phyloP scores from a whole-genome alignment of 768 basidiomycete species.

The Tubosaeta brunneosetosa region DNA sequence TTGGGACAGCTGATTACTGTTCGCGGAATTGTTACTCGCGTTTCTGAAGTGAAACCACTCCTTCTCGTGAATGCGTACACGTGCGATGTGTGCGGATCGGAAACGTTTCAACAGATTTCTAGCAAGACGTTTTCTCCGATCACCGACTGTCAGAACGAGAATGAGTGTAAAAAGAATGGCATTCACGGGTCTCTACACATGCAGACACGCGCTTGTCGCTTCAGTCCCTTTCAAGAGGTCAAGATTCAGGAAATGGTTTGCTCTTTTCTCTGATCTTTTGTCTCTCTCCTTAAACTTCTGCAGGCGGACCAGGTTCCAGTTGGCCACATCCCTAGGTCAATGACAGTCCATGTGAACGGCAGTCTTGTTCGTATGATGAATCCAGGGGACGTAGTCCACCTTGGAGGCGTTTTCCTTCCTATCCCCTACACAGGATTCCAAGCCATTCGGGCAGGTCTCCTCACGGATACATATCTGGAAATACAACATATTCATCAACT shows the following conservation, averaged over 20 bases:
- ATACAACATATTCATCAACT: slow-evolving; percentile 86
- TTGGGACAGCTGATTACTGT: slow-evolving; percentile 95
- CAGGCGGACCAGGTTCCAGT: slow-evolving; percentile 99
- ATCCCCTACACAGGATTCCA: slow-evolving; percentile 98
- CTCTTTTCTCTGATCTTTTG: background rate
- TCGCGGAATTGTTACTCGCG: slow-evolving; percentile 96
- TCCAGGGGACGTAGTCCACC: slow-evolving; percentile 92
- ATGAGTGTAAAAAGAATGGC: slow-evolving; percentile 80
- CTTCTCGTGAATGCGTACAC: slow-evolving; percentile 97
- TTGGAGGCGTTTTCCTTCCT: slow-evolving; percentile 96
- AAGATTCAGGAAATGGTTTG: slow-evolving; percentile 98
- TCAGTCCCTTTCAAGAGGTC: slow-evolving; percentile 97
- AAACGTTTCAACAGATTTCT: slow-evolving; percentile 97
- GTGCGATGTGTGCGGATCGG: slow-evolving; percentile 96
- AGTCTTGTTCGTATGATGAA: slow-evolving; percentile 85
- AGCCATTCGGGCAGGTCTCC: slow-evolving; percentile 90
- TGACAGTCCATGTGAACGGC: slow-evolving; percentile 95
- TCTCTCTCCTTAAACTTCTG: slow-evolving; percentile 7
- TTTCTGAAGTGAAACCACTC: slow-evolving; percentile 97
- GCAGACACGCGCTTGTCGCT: slow-evolving; percentile 97
- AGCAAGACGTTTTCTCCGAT: slow-evolving; percentile 89
- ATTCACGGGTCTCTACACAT: slow-evolving; percentile 91
- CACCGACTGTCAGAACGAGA: slow-evolving; percentile 79
- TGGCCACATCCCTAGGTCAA: slow-evolving; percentile 96
- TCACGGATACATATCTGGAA: slow-evolving; percentile 97